Conservation (phyloP, 164 flowering plant genomes). For the Cinnamomum micranthum region DNA sequence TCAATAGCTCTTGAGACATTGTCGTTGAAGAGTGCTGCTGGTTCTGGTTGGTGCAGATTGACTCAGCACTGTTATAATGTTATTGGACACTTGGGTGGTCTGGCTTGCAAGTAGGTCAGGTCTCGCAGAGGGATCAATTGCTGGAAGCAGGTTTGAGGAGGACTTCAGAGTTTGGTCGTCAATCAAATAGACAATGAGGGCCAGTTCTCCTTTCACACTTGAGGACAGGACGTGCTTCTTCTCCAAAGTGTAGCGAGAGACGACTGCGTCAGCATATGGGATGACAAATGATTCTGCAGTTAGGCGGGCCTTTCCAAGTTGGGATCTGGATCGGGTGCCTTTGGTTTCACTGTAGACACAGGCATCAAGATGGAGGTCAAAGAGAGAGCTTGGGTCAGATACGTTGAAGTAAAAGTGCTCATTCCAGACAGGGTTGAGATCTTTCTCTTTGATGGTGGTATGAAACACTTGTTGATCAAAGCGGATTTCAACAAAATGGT, state of each 20-base stretch:
- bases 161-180: constrained; percentile 63
- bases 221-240: constrained; percentile 71
- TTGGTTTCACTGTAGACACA: constrained; percentile 40
- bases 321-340: constrained; percentile 46
- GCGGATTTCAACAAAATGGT: constrained; percentile 65
- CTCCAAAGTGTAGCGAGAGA: constrained; percentile 72
- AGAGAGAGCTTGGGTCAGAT: constrained; percentile 64
- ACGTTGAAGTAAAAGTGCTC: constrained; percentile 86
- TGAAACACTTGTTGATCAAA: constrained; percentile 78
- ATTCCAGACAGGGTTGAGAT: constrained; percentile 92
- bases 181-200: constrained; percentile 66
- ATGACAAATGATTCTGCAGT: constrained; percentile 79
- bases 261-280: constrained; percentile 67
- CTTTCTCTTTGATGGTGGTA: constrained; percentile 74
- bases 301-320: constrained; percentile 73
- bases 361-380: constrained; percentile 57
- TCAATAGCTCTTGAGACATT: constrained; percentile 27
- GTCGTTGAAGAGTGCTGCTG: constrained; percentile 23
- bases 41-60: constrained; percentile 62
- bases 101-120: constrained; percentile 15
- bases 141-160: constrained; percentile 48
- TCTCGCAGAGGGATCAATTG: constrained; percentile 22
- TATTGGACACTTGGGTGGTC: constrained; percentile 12
- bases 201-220: constrained; percentile 74
- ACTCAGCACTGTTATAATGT: constrained; percentile 34